phyloP scores from a whole-genome alignment of 257 asterid genomes.

The Capsicum pubescens region DNA sequence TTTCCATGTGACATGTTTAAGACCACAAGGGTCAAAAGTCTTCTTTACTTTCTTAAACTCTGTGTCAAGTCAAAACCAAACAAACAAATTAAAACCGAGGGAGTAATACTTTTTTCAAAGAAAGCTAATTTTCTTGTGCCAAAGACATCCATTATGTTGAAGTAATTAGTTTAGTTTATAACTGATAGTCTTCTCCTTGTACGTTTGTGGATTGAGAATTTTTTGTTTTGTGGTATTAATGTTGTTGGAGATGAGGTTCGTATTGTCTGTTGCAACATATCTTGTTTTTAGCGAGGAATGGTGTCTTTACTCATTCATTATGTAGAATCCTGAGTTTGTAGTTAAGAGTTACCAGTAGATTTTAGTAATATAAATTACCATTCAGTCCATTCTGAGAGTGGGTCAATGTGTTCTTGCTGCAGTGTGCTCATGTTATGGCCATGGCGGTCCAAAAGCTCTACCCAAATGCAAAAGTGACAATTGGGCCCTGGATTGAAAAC shows the following conservation, averaged over 20 bases:
- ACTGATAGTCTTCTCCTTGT: not conserved
- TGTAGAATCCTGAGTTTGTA: not conserved
- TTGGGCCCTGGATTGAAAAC: slow-evolving; percentile 96
- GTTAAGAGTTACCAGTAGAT: not conserved
- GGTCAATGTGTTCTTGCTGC: slow-evolving; percentile 34
- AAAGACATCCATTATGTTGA: not conserved
- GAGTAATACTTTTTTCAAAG: not conserved
- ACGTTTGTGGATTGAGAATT: not conserved
- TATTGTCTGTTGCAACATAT: slow-evolving; percentile 7
- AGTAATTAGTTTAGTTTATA: not conserved
- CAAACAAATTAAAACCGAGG: no score
- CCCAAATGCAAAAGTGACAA: slow-evolving; percentile 93
- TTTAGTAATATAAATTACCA: not conserved
- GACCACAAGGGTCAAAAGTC: no score
- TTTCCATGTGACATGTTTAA: no score
- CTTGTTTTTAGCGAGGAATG: not conserved
- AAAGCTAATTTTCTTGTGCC: not conserved
- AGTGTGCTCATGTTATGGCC: slow-evolving; percentile 99
- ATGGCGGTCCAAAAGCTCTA: slow-evolving; percentile 98
- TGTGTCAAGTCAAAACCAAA: no score
- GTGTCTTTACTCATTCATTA: not conserved
- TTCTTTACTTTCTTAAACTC: no score
- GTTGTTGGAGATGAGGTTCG: not conserved
- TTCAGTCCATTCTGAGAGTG: not conserved
- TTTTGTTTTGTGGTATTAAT: not conserved